These are phyloP conservation scores for Ammopiptanthus mongolicus DNA, from an alignment of 306 rosid genomes.

Conservation along the genomic window DNA sequence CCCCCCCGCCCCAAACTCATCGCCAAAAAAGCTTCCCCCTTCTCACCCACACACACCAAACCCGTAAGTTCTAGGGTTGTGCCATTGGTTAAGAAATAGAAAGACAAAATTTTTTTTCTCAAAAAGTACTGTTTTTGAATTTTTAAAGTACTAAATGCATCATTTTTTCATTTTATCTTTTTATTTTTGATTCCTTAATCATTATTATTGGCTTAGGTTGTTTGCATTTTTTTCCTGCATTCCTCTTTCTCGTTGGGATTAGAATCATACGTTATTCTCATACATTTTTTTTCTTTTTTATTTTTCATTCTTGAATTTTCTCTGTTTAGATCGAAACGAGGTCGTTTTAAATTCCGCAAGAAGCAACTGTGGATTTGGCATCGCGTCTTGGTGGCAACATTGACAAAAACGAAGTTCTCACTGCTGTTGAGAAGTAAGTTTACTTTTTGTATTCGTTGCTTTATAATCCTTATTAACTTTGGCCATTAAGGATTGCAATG, in stretches of 20 bases:
- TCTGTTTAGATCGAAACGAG: constrained; percentile 5
- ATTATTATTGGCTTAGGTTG: no score
- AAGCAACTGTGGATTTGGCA: constrained; percentile 73
- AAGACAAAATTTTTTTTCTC: no score
- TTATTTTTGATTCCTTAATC: no score
- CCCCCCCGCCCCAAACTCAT: no score
- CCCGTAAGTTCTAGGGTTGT: no score
- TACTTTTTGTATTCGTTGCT: not conserved
- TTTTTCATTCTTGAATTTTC: not conserved
- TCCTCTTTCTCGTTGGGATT: not conserved
- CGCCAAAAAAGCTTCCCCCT: not conserved
- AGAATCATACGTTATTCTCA: not conserved
- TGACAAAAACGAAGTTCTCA: constrained; percentile 58
- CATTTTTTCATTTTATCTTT: no score
- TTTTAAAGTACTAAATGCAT: no score
- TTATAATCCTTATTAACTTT: not conserved
- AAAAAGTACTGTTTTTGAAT: no score
- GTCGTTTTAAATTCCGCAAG: not conserved
- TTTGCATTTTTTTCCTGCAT: no score
- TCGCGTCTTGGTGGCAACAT: constrained; percentile 84
- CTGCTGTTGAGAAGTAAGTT: constrained; percentile 67
- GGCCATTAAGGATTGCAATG: not conserved
- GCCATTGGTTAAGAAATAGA: no score
- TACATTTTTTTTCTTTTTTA: no score
- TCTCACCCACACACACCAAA: no score